These are phyloP conservation scores for Naganishia liquefaciens DNA, from an alignment of 1,284 basidiomycete species.

Conservation along the genomic window DNA sequence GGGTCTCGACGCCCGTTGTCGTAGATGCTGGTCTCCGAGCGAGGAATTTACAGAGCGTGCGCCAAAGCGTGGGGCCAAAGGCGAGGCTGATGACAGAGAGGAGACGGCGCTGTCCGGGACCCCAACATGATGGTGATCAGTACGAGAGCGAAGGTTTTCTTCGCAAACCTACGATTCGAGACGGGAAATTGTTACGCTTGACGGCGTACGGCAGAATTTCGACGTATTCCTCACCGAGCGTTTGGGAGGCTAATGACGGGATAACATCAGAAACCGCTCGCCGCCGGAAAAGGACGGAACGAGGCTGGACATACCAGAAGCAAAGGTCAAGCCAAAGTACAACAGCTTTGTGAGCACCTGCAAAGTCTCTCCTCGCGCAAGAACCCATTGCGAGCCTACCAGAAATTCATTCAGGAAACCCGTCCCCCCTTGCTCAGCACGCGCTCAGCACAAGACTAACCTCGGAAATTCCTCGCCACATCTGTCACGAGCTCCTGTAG, in stretches of 20 bases:
- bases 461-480: conserved; percentile 73
- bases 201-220: conserved; percentile 73
- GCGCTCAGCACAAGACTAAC: conserved; percentile 55
- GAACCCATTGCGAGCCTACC: conserved; percentile 76
- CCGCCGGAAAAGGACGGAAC: neutral
- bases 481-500: conserved; percentile 74
- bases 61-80: conserved; percentile 46
- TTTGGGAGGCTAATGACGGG: conserved; percentile 65
- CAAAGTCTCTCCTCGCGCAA: conserved; percentile 75
- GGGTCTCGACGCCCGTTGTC: neutral
- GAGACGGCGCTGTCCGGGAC: conserved; percentile 53
- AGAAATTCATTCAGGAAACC: neutral
- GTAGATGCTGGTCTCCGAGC: neutral
- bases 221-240: conserved; percentile 87
- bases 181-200: conserved; percentile 47
- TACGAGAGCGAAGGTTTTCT: too few relatives aligned
- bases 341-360: conserved; percentile 69
- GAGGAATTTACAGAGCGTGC: neutral
- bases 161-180: conserved; percentile 10
- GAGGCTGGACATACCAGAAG: conserved; percentile 61
- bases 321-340: conserved; percentile 75
- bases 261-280: conserved; percentile 25
- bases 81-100: conserved; percentile 64
- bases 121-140: neutral
- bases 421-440: neutral